These are phyloP conservation scores for Dryadomyces sulphureus DNA, from an alignment of 2,329 filamentous ascomycete species.

Conservation along the genomic window DNA sequence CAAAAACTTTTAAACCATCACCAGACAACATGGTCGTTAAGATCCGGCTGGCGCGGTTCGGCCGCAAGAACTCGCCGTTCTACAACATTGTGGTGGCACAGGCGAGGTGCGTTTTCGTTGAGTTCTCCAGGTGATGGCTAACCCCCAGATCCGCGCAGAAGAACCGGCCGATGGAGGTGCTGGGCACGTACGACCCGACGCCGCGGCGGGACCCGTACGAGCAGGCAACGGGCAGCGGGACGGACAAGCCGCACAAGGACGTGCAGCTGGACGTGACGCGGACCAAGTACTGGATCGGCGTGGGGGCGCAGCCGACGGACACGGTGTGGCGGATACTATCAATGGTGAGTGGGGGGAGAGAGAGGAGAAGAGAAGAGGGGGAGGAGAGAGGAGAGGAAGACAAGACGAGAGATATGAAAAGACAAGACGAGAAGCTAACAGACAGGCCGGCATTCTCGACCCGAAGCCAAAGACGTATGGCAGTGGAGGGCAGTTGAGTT, in stretches of 20 bases:
- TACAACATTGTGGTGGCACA: slow-evolving; percentile 98
- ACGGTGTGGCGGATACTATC: slow-evolving; percentile 73
- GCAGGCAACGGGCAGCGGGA: slow-evolving; percentile 13
- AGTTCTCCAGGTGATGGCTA: not conserved
- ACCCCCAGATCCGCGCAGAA: slow-evolving; percentile 61
- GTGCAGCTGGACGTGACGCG: slow-evolving; percentile 70
- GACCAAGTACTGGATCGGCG: slow-evolving; percentile 91
- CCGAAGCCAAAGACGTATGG: slow-evolving; percentile 4
- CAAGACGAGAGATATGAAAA: not conserved
- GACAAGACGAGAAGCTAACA: not conserved
- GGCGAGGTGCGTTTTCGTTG: slow-evolving; percentile 52
- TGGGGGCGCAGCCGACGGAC: slow-evolving; percentile 88
- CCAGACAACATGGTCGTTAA: slow-evolving; percentile 62
- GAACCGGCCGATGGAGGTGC: slow-evolving; percentile 82
- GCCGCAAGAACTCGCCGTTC: slow-evolving; percentile 72
- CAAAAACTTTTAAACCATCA: too few species aligned
- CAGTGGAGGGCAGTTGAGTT: too few species aligned
- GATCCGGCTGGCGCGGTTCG: slow-evolving; percentile 88
- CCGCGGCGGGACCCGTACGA: slow-evolving; percentile 48
- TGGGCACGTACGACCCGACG: slow-evolving; percentile 61
- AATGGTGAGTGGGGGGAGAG: slow-evolving; percentile 41
- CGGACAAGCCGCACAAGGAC: slow-evolving; percentile 72
- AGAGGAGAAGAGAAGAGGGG: not conserved
- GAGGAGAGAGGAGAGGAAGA: too few species aligned
- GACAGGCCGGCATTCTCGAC: slow-evolving; percentile 9